phyloP scores from a whole-genome alignment of 805 yeast genomes.

The Ogataea ganodermae region DNA sequence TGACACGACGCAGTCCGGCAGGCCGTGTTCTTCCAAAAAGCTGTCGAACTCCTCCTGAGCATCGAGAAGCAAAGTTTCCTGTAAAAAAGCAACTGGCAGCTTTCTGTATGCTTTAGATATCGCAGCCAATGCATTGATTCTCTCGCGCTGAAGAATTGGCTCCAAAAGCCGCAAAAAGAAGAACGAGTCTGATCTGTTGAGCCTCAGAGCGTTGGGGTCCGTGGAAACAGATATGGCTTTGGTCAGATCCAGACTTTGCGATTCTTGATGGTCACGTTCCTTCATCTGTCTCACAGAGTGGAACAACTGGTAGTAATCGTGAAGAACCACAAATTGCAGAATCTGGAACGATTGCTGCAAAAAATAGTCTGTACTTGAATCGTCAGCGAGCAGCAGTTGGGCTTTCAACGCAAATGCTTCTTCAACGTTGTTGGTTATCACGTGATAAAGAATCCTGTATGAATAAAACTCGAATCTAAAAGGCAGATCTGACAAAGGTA shows the following conservation, averaged over 20 bases:
- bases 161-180: constrained; percentile 42
- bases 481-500: constrained; percentile 25
- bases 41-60: constrained; percentile 40
- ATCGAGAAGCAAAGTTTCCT: constrained; percentile 23
- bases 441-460: constrained; percentile 71
- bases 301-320: constrained; percentile 59
- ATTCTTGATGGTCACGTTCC: constrained; percentile 35
- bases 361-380: constrained; percentile 19
- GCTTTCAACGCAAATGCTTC: constrained; percentile 51
- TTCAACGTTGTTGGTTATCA: constrained; percentile 67
- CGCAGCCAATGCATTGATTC: constrained; percentile 55
- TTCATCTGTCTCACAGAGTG: constrained; percentile 32
- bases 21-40: constrained; percentile 46
- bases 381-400: constrained; percentile 18
- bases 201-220: constrained; percentile 21
- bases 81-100: constrained; percentile 33
- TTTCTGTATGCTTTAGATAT: constrained; percentile 60
- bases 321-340: constrained; percentile 35
- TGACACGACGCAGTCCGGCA: constrained; percentile 35
- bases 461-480: constrained; percentile 65
- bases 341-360: constrained; percentile 38
- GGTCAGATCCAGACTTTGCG: constrained; percentile 2
- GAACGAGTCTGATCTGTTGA: constrained; percentile 25
- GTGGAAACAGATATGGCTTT: constrained; percentile 6
- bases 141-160: constrained; percentile 57